Percentiles rank a stretch among this genome's conserved stretches.
Evolutionary conservation across 2,329 filamentous ascomycete genomes (phyloP).

Genomic region (Nigrospora sphaerica): DNA sequence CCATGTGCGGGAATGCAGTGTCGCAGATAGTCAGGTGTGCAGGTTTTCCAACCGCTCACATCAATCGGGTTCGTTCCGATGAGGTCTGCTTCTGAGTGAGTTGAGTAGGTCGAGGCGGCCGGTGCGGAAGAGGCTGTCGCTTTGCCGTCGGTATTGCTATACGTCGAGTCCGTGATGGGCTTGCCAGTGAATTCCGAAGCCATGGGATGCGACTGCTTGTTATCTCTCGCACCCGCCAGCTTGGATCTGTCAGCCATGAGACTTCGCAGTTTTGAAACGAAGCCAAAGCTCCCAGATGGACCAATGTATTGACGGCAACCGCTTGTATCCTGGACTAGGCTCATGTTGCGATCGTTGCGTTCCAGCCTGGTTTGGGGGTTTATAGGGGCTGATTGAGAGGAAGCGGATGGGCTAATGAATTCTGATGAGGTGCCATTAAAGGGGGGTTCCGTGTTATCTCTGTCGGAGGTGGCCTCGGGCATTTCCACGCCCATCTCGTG

Average conservation of each 20-base stretch:
- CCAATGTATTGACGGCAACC: slow-evolving; percentile 16
- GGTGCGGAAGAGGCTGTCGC: too few species aligned
- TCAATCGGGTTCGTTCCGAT: too few species aligned
- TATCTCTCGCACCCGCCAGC: not conserved
- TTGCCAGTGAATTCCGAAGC: slow-evolving; percentile 1
- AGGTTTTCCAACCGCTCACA: too few species aligned
- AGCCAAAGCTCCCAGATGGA: slow-evolving; percentile 12
- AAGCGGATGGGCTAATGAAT: too few species aligned
- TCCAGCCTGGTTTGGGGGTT: too few species aligned
- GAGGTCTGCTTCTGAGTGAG: too few species aligned
- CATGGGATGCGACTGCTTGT: not conserved
- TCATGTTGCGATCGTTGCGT: slow-evolving; percentile 2
- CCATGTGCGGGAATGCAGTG: slow-evolving; percentile 10
- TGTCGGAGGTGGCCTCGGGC: slow-evolving; percentile 19
- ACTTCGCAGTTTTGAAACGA: slow-evolving; percentile 11
- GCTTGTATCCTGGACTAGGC: slow-evolving; percentile 12
- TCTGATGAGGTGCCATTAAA: too few species aligned
- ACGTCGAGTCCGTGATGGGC: slow-evolving; percentile 7
- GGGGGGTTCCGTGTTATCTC: too few species aligned
- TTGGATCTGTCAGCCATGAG: slow-evolving; percentile 6
- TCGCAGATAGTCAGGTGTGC: slow-evolving; percentile 11
- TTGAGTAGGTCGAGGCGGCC: too few species aligned
- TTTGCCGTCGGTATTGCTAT: not conserved
- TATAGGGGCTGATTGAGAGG: too few species aligned
- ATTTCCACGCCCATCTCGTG: slow-evolving; percentile 26